phyloP scores from a whole-genome alignment of 306 rosid species.

The Arachis stenosperma region DNA sequence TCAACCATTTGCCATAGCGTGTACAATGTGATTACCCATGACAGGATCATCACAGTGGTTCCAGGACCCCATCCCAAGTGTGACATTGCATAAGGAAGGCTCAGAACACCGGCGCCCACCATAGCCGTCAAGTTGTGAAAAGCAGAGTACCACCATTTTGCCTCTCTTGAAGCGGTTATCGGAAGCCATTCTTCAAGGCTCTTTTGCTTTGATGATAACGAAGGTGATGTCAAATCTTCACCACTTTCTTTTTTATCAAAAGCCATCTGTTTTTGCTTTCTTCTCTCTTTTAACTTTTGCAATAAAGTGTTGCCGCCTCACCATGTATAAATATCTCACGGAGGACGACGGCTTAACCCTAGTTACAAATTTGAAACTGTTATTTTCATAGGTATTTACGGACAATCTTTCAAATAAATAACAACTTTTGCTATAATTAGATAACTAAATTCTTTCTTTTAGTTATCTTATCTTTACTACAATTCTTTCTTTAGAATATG shows the following conservation, averaged over 20 bases:
- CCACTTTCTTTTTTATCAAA: neutral
- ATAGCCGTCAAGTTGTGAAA: slow-evolving; percentile 77
- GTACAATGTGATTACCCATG: slow-evolving; percentile 82
- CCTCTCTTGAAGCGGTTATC: slow-evolving; percentile 65
- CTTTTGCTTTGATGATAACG: neutral
- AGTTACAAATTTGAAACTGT: too few relatives aligned
- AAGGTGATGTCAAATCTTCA: neutral
- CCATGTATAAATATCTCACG: too few relatives aligned
- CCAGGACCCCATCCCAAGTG: slow-evolving; percentile 96
- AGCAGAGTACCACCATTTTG: slow-evolving; percentile 90
- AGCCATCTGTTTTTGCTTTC: neutral
- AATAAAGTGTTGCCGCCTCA: too few relatives aligned
- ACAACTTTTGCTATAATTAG: too few relatives aligned
- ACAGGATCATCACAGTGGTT: slow-evolving; percentile 41
- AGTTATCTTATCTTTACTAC: too few relatives aligned
- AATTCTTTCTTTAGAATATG: too few relatives aligned
- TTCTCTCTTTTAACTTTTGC: too few relatives aligned
- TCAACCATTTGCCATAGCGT: slow-evolving; percentile 94
- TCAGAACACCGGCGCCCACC: slow-evolving; percentile 54
- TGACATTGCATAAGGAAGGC: slow-evolving; percentile 83
- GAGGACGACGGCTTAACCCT: too few relatives aligned
- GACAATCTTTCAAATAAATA: too few relatives aligned
- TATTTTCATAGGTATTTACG: too few relatives aligned
- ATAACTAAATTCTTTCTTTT: too few relatives aligned
- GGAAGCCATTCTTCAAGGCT: slow-evolving; percentile 66